Percentiles rank a stretch among this genome's conserved stretches.
These are phyloP conservation scores for Amauroascus niger DNA, from an alignment of 2,329 filamentous ascomycete species.

Conservation along the genomic window DNA sequence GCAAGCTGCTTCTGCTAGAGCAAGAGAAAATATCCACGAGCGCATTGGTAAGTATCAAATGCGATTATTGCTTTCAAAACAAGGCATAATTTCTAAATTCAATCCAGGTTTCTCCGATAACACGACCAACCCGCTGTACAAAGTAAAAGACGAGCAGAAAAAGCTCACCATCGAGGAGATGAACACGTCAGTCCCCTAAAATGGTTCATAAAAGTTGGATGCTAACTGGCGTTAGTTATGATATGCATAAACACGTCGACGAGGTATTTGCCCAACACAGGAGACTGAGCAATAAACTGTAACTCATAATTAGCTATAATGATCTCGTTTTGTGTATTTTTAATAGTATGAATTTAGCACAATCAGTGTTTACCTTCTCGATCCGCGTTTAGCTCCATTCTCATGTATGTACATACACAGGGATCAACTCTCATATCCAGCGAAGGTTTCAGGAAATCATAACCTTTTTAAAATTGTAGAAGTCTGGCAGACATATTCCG, in stretches of 20 bases:
- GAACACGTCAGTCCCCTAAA: conserved; percentile 44
- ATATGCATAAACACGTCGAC: conserved; percentile 50
- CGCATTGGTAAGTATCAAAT: conserved; percentile 42
- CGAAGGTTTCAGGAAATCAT: too few relatives aligned
- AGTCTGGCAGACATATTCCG: too few relatives aligned
- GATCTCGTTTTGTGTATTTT: background rate
- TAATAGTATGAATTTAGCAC: background rate
- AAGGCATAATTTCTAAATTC: background rate
- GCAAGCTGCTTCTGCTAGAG: conserved; percentile 49
- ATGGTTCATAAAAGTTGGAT: background rate
- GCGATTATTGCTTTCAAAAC: background rate
- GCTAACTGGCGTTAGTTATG: conserved; percentile 34
- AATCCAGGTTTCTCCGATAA: conserved; percentile 20
- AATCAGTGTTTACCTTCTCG: background rate
- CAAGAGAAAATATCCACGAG: conserved; percentile 54
- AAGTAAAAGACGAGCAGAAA: conserved; percentile 51
- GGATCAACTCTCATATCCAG: too few relatives aligned
- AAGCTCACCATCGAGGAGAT: conserved; percentile 61
- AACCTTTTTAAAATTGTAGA: too few relatives aligned
- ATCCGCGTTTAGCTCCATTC: too few relatives aligned
- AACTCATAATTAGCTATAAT: background rate
- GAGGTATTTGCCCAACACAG: conserved; percentile 36
- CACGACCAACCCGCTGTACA: conserved; percentile 38
- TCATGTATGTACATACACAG: too few relatives aligned
- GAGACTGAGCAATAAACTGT: background rate